Conservation (phyloP, 306 rosid genomes). For the Dalbergia oliveri region DNA sequence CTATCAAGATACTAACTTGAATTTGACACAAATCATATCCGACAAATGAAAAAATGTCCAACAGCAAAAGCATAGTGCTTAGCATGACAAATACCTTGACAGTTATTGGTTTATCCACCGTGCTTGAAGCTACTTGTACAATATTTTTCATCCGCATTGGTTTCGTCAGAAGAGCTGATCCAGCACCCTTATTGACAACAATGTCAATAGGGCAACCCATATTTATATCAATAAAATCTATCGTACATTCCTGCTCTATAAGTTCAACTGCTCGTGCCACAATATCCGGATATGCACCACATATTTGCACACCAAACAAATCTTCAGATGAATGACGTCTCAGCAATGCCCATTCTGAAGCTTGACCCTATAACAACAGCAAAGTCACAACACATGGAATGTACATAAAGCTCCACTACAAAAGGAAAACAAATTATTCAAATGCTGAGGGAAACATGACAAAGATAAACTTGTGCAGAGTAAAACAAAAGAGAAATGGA, state of each 20-base stretch:
- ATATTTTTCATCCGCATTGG: slow-evolving; percentile 91
- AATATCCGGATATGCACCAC: slow-evolving; percentile 85
- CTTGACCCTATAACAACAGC: slow-evolving; percentile 77
- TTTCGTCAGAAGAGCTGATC: slow-evolving; percentile 91
- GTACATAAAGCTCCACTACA: slow-evolving; percentile 27
- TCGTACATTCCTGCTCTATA: slow-evolving; percentile 78
- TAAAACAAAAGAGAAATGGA: not conserved
- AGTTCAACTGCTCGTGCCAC: slow-evolving; percentile 81
- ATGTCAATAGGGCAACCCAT: slow-evolving; percentile 98
- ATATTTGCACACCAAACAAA: slow-evolving; percentile 94
- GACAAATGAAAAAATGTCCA: not conserved
- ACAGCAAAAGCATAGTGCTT: slow-evolving; percentile 1
- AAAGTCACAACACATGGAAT: slow-evolving; percentile 12
- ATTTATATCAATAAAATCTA: slow-evolving; percentile 92
- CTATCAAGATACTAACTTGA: slow-evolving; percentile 35
- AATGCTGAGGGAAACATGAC: slow-evolving; percentile 10
- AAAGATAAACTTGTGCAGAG: not conserved
- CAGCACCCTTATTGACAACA: slow-evolving; percentile 95
- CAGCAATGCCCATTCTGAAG: slow-evolving; percentile 96
- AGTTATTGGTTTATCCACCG: slow-evolving; percentile 70
- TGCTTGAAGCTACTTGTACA: slow-evolving; percentile 76
- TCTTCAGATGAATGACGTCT: slow-evolving; percentile 90
- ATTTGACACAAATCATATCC: slow-evolving; percentile 13
- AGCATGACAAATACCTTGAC: slow-evolving; percentile 65
- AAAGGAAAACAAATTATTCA: slow-evolving; percentile 16